Percentiles rank a stretch among this genome's conserved stretches.
These are phyloP conservation scores for Lactifluus pinguis DNA, from an alignment of 768 basidiomycete genomes.

Conservation along the genomic window DNA sequence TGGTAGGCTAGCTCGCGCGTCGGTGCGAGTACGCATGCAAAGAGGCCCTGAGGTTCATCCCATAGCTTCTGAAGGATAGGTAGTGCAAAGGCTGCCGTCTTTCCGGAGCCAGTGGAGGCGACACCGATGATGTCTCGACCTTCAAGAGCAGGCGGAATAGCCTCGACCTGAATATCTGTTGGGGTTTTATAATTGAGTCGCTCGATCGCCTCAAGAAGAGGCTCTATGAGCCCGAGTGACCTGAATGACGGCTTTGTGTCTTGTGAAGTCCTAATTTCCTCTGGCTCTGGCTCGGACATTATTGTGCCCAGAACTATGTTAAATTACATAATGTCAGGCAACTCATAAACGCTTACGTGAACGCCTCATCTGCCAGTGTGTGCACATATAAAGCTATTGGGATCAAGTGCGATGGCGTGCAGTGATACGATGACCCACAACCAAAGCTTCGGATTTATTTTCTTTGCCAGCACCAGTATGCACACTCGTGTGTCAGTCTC, in stretches of 20 bases:
- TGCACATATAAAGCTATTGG: no score
- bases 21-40: conserved; percentile 89
- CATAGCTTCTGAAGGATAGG: conserved; percentile 95
- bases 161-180: conserved; percentile 82
- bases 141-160: conserved; percentile 78
- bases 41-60: conserved; percentile 90
- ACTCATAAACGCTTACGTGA: no score
- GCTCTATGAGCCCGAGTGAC: conserved; percentile 80
- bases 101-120: conserved; percentile 96
- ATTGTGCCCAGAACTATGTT: background rate
- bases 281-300: background rate
- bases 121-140: conserved; percentile 97
- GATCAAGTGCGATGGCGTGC: no score
- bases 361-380: no score
- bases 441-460: no score
- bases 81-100: conserved; percentile 94
- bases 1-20: conserved; percentile 98
- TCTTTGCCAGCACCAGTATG: no score
- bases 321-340: background rate
- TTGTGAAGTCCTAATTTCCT: conserved; percentile 10
- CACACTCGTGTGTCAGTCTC: no score
- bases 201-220: conserved; percentile 77
- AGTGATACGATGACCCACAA: no score
- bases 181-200: conserved; percentile 77
- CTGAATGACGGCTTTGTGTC: conserved; percentile 51